Conservation (phyloP, 1,284 basidiomycete species). For the Puccinia triticina region DNA sequence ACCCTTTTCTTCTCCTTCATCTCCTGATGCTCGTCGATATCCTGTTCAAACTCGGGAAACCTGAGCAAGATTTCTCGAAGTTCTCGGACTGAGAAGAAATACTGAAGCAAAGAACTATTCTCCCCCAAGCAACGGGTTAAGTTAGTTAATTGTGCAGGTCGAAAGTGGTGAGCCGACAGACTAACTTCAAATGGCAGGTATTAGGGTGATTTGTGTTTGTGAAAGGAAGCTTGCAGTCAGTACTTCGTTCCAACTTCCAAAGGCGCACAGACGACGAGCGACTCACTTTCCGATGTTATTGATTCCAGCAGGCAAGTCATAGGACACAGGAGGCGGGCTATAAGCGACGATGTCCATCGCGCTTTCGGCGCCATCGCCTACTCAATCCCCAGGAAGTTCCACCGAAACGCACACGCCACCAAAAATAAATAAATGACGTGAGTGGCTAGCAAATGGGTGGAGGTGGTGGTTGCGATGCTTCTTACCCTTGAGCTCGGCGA, state of each 20-base stretch:
- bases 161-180: background rate
- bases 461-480: too few relatives aligned
- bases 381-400: too few relatives aligned
- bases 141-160: background rate
- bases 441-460: background rate
- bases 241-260: constrained; percentile 66
- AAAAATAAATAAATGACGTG: too few relatives aligned
- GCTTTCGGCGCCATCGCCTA: background rate
- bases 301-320: constrained; percentile 78
- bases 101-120: constrained; percentile 64
- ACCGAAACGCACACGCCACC: too few relatives aligned
- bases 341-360: constrained; percentile 40
- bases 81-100: constrained; percentile 91
- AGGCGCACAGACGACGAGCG: constrained; percentile 76
- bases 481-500: constrained; percentile 32
- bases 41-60: constrained; percentile 65
- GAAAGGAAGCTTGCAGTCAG: background rate
- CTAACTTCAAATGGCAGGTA: constrained; percentile 52
- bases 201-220: constrained; percentile 9
- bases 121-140: background rate
- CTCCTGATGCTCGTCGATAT: constrained; percentile 63
- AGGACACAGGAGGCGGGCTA: constrained; percentile 62
- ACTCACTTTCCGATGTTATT: constrained; percentile 80
- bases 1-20: constrained; percentile 71
- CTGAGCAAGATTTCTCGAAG: constrained; percentile 74